Base-by-base conservation (phyloP, 306 rosid genomes). In the Prunus davidiana region DNA sequence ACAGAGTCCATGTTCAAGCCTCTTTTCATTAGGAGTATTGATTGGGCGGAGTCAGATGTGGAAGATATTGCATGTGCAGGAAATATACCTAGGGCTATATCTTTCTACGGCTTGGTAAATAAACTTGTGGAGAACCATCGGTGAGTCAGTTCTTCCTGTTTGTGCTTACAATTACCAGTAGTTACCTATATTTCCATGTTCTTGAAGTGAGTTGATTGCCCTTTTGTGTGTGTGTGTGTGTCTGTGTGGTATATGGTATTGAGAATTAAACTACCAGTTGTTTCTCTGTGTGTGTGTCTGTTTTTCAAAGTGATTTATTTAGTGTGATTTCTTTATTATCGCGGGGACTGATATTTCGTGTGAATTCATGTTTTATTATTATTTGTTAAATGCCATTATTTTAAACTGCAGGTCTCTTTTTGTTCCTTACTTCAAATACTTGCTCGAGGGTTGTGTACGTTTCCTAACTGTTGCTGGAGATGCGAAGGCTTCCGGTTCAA, bases 1-100 rank as follows among this genome's bases (percentile, higher is more conserved):
- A 94, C 96, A 0, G 98, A 94, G 87, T 90, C 87, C 76, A 82
- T 89, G 97, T 94, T 94, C 87, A 91, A 77, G 80, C 97, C 97
- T 55, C 93, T 92, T 78, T 91, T 90, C 65, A 74, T 94, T 73
- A 87, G 88, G 86, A 87, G 95, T 84, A 87, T 92, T 54, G 98
- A 94, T 78, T 94, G 97, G 98, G 97, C 88, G 55, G 97, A 91
- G 78, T 90, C 93, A 12, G 86, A 79, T 28, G 78, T 80, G 61
- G 89, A 84, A 68, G 95, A 78, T 73, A 73, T 72, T 85, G 81
- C 85, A 52, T 61, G 72, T 52, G 49, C 57, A 0, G 90, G 88
- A 79, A 69, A 71, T 76, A 69, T 85, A 38, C 91, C 86, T 47
- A 86, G 97, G 82, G 93, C 98, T 62, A 90, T 94, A 85, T 85